Evolutionary conservation across 768 basidiomycete genomes (phyloP), one percentile per base, ranked within the genome.

Genomic region (Termitomyces sp.): DNA sequence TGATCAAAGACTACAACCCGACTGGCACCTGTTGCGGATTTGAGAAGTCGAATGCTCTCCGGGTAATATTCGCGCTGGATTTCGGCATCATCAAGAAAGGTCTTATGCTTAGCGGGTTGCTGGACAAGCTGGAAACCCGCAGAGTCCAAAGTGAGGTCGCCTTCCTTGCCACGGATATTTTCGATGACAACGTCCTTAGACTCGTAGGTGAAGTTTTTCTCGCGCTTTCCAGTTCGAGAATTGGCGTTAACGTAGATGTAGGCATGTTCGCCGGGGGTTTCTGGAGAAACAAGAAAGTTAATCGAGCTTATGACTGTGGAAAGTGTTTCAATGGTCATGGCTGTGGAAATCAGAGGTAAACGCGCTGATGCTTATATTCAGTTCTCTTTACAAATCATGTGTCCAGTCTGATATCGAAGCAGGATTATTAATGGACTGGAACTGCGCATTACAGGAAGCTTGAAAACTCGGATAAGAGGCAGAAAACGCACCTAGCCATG

Each of bases 1-100:
- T 86, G 85, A 62, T 86, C 84, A 61, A 87, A 88, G 14, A 86
- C 48, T 7, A 70, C 79, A 10, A 84, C 82, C 26, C 75, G 72
- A 61, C 73, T 80, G 0, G 86, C 86, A 3, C 86, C 84, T 0
- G 85, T 85, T 10, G 81, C 55, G 58, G 80, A 67, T 72, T 87
- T 86, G 44, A 87, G 66, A 44, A 86, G 71, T 64, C 80, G 80
- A 18, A 76, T 71, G 62, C 80, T 80, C 69, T 88, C 86, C 0
- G 79, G 77, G 62, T 86, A 87, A 65, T 88, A 88, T 51, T 80
- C 80, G 45, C 61, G 63, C 63, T 74, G 63, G 36, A 88, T 77
- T n/a, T 78, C 78, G 10, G 75, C 77, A 43, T 85, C 81, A 58
- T 80, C 72, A 0, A 58, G 58, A 68, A 87, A 87, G 0, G 73